Percentiles rank a stretch among this genome's conserved stretches.
phyloP scores from a whole-genome alignment of 495 filamentous ascomycete species.

The Parathielavia hyrcaniae region DNA sequence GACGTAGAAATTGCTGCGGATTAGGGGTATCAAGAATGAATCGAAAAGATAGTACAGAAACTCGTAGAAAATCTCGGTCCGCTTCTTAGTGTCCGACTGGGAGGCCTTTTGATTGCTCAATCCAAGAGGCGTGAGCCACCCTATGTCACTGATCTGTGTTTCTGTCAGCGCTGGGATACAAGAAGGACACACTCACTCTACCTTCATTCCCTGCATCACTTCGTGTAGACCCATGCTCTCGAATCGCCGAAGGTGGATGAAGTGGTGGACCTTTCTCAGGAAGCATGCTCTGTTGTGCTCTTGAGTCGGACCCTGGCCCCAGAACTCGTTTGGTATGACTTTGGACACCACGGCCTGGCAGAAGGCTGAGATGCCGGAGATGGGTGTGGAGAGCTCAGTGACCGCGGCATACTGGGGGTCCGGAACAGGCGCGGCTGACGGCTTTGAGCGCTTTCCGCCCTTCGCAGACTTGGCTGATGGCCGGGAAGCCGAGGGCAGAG shows the following conservation, averaged over 20 bases:
- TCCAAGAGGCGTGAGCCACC: constrained; percentile 62
- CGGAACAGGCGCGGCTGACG: neutral
- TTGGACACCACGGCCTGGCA: constrained; percentile 69
- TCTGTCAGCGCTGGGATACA: too few relatives aligned
- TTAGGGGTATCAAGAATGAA: constrained; percentile 79
- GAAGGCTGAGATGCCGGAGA: constrained; percentile 73
- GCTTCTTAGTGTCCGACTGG: constrained; percentile 66
- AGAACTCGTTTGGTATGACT: constrained; percentile 72
- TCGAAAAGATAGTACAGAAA: constrained; percentile 91
- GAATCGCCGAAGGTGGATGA: constrained; percentile 70
- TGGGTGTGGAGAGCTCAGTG: constrained; percentile 64
- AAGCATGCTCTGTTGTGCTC: constrained; percentile 54
- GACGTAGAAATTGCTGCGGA: constrained; percentile 85
- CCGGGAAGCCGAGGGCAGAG: neutral
- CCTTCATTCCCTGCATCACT: constrained; percentile 69
- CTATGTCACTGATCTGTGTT: constrained; percentile 53
- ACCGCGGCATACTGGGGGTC: constrained; percentile 36
- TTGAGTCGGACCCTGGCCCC: constrained; percentile 53
- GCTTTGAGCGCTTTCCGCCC: constrained; percentile 7
- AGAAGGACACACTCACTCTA: constrained; percentile 26
- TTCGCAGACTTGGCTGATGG: constrained; percentile 1
- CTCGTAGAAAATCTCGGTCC: constrained; percentile 72
- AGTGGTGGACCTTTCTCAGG: constrained; percentile 62
- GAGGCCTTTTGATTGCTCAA: constrained; percentile 51
- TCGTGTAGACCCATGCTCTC: constrained; percentile 78